Base-by-base conservation (phyloP, 2,329 filamentous ascomycete species). In the Cadophora sp. region DNA sequence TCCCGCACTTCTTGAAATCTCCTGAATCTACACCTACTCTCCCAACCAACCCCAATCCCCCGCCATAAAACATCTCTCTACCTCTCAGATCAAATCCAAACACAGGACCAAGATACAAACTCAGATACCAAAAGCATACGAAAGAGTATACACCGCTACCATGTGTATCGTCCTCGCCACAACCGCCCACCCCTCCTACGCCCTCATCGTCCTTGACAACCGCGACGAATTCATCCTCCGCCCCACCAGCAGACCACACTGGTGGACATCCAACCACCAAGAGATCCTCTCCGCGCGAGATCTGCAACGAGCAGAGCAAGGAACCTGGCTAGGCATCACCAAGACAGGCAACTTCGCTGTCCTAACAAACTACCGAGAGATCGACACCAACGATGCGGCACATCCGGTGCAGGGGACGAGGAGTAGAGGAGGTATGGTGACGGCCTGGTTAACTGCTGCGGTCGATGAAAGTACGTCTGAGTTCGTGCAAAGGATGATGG, bases 101-200 rank as follows among this genome's bases (percentile, higher is more conserved):
- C n/a, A n/a, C n/a, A n/a, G n/a, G n/a, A 37, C 4, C 29, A 19
- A 43, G 16, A 31, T 22, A 6, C 14, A 34, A 66, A 29, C 40
- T 16, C 26, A 37, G 8, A 5, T 48, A 26, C 27, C 27, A 31
- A 37, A 37, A 8, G 34, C 14, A n/a, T 56, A 34, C 40, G 40
- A 43, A 43, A 9, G 24, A 19, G 19, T 29, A 34, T 19, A 55
- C 61, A 64, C 48, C 43, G 64, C 62, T 69, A 79, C 61, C 66
- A 94, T 94, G 92, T 94, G 92, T 78, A 94, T 94, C 80, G 89
- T 89, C 60, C 83, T 94, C 56, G 82, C 93, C 68, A 92, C 91
- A 29, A 94, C 91, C 22, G 85, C 90, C 56, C 92, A 94, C 77
- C 92, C 92, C 11, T 83, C 86, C 72, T 94, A 94, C 79, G 85